Evolutionary conservation across 352 stramenopile species (phyloP), one percentile per base, ranked within the genome.

Genomic region (Phytophthora cryptogea): DNA sequence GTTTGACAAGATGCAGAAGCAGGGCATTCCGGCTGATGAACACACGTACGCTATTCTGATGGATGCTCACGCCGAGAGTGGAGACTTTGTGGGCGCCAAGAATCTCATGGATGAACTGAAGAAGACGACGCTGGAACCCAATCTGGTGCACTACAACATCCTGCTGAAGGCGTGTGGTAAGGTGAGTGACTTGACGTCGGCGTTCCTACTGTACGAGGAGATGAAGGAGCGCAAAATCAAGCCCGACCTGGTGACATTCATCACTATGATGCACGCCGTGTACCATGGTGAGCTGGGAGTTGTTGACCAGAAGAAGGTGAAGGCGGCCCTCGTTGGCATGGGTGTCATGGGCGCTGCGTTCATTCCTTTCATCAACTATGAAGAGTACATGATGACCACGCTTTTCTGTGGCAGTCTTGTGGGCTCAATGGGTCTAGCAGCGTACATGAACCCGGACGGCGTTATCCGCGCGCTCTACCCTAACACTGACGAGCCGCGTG

Each of bases 241-340:
- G 42, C 83, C 86, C 1, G 82, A 91, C 32, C 70, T 86, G 3
- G 74, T 89, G 32, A 95, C 86, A 28, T 92, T 91, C 66, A 89
- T 90, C 57, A 93, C 83, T 32, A 92, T 93, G 82, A 89, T 95
- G 83, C 86, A 93, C 63, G 86, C 82, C 1, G 86, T 95, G 27
- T 95, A 86, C 60, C 84, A 93, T 54, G 86, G 83, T 30, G 82
- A 93, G 36, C 64, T 91, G 31, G 76, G 80, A 8, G 44, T 59
- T n/a, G 66, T 95, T 23, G 74, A 95, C 44, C 73, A 77, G 14
- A 76, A 73, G 45, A 88, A 84, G 35, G 83, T 92, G 36, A 90
- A 93, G 63, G 66, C 58, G 1, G 76, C 72, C 9, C 70, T 93
- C n/a, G 62, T 68, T 6, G 82, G 81, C 4, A 63, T 91, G 26